phyloP scores from a whole-genome alignment of 257 asterid species.

The Capsicum rhomboideum region DNA sequence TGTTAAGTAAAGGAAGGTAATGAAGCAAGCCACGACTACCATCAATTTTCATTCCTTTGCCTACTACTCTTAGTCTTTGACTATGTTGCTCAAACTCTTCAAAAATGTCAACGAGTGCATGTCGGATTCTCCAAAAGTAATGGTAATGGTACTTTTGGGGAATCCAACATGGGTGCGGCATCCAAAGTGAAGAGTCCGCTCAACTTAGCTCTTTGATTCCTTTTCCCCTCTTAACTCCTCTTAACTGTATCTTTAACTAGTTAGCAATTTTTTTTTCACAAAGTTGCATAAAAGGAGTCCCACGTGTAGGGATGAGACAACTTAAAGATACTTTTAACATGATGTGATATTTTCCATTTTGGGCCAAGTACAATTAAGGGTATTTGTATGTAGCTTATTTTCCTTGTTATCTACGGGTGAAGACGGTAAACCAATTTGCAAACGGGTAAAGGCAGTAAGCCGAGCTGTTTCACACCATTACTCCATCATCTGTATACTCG shows the following conservation, averaged over 20 bases:
- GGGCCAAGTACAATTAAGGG: neutral
- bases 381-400: neutral
- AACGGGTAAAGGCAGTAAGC: neutral
- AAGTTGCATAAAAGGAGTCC: slow-evolving; percentile 2
- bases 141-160: too few relatives aligned
- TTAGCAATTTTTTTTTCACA: neutral
- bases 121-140: too few relatives aligned
- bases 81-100: too few relatives aligned
- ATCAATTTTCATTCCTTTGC: slow-evolving; percentile 19
- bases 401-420: neutral
- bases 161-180: too few relatives aligned
- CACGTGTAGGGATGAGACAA: neutral
- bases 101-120: too few relatives aligned
- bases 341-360: neutral
- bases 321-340: neutral
- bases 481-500: neutral
- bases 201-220: neutral
- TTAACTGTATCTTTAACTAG: neutral
- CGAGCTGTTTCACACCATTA: neutral
- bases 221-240: neutral
- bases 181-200: too few relatives aligned
- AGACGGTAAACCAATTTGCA: too few relatives aligned
- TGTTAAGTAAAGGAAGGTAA: slow-evolving; percentile 35
- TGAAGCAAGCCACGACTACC: slow-evolving; percentile 59
- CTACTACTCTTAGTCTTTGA: neutral